A percentile compares a stretch with the other conserved stretches of the same genome.
These are phyloP conservation scores for Clitoria ternatea DNA, from an alignment of 306 rosid species.

Conservation along the genomic window DNA sequence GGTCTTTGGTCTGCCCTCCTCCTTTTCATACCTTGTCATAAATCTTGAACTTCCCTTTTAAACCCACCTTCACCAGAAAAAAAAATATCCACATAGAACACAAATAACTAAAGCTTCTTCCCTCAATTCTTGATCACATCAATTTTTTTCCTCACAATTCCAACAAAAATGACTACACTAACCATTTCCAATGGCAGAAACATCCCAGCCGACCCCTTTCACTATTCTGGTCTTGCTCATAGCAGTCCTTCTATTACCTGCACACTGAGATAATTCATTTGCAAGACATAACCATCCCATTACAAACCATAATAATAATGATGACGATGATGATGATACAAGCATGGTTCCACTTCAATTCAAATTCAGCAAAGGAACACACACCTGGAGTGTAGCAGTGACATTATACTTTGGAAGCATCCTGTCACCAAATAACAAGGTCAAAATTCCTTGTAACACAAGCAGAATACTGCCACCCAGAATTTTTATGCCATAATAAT, in stretches of 20 bases:
- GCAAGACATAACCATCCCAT: not conserved
- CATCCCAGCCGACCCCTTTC: conserved; percentile 94
- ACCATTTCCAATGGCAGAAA: conserved; percentile 97
- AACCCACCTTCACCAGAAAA: not conserved
- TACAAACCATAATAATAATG: no score
- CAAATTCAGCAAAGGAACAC: conserved; percentile 1
- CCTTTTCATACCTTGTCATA: not conserved
- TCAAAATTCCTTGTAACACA: conserved; percentile 16
- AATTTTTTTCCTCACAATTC: not conserved
- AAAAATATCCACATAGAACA: not conserved
- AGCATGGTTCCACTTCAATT: not conserved
- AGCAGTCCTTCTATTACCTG: conserved; percentile 94
- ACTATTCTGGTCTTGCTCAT: conserved; percentile 84
- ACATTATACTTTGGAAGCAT: conserved; percentile 79
- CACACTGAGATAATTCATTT: conserved; percentile 55
- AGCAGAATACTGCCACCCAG: not conserved
- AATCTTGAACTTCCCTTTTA: not conserved
- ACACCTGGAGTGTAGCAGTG: conserved; percentile 84
- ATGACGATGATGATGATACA: no score
- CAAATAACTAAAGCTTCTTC: conserved; percentile 3
- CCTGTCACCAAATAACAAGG: conserved; percentile 45
- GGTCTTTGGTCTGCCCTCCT: not conserved
- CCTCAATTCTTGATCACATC: not conserved
- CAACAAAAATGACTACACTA: conserved; percentile 15
- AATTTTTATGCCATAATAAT: not conserved